These are phyloP conservation scores for Aphanoascus verrucosus DNA, from an alignment of 2,329 filamentous ascomycete species.

Conservation along the genomic window DNA sequence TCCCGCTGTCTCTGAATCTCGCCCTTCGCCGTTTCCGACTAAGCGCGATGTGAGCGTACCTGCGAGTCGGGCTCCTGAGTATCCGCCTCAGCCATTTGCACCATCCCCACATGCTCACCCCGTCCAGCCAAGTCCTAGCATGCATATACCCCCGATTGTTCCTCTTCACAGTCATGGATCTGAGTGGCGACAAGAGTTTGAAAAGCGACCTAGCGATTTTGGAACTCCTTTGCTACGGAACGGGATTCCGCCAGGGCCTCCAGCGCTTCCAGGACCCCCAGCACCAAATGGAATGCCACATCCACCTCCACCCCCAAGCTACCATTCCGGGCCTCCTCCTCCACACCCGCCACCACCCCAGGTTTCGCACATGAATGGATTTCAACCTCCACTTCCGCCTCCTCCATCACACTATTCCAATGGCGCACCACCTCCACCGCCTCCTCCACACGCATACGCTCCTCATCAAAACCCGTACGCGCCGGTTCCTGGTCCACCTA, in stretches of 20 bases:
- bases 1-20: conserved; percentile 25
- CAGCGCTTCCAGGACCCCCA: conserved; percentile 20
- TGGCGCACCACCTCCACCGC: conserved; percentile 23
- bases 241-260: conserved; percentile 18
- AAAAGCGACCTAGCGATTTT: conserved; percentile 26
- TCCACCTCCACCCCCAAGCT: conserved; percentile 24
- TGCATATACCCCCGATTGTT: conserved; percentile 20
- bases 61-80: conserved; percentile 25
- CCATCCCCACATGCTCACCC: conserved; percentile 19
- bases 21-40: conserved; percentile 27
- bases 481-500: neutral
- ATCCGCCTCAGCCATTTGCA: conserved; percentile 23
- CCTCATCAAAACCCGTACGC: conserved; percentile 1
- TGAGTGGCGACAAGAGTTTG: conserved; percentile 29
- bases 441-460: conserved; percentile 21
- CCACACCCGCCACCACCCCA: conserved; percentile 26
- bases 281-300: conserved; percentile 18
- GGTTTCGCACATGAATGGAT: conserved; percentile 22
- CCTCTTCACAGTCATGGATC: conserved; percentile 22
- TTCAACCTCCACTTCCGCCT: conserved; percentile 25
- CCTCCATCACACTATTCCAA: conserved; percentile 28
- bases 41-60: conserved; percentile 27
- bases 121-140: conserved; percentile 10
- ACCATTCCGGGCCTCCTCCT: conserved; percentile 38
- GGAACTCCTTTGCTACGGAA: conserved; percentile 25